Evolutionary conservation across 306 rosid genomes (phyloP), one percentile per base, ranked within the genome.

Genomic region (Ochetophila trinervis): DNA sequence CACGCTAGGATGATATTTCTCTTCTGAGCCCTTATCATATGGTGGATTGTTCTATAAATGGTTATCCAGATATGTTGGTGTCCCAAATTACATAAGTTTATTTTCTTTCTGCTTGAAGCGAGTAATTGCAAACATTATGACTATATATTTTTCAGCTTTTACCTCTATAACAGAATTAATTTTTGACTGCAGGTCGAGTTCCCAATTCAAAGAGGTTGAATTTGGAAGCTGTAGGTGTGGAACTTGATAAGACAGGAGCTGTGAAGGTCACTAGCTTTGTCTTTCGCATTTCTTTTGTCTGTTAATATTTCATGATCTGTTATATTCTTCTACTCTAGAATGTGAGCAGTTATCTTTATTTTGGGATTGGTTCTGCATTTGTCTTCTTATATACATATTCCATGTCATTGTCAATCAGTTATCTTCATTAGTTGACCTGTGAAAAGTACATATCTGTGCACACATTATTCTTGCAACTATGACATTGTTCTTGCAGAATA

Each of bases 121-220:
- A 20, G 8, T 49, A 35, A 13, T 17, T 68, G 44, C 63, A 37
- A 73, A 40, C 44, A 11, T 53, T 14, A 10, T 27, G 12, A 8
- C 47, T 23, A 56, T 52, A 22, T 18, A 47, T 48, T 19, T 36
- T 11, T 51, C 19, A 49, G 66, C 18, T 34, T n/a, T 30, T 48
- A 50, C 59, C 27, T 50, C 16, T 56, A 1, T 49, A 13, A 44
- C 49, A 24, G 52, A 21, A 44, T 32, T 60, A 54, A 40, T 40
- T 57, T 20, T 52, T 72, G 63, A 70, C 73, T 74, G 72, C 82
- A 93, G 97, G 97, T 49, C 87, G 98, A 62, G 67, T 80, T 74
- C 90, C 98, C 68, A 93, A 87, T 82, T 57, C 98, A 45, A 93
- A 86, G 83, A 87, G 98, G 82, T 79, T 93, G 75, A 93, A 93